Percentiles rank a stretch among this genome's conserved stretches.
phyloP scores from a whole-genome alignment of 495 filamentous ascomycete genomes.

The Neurospora sp. region DNA sequence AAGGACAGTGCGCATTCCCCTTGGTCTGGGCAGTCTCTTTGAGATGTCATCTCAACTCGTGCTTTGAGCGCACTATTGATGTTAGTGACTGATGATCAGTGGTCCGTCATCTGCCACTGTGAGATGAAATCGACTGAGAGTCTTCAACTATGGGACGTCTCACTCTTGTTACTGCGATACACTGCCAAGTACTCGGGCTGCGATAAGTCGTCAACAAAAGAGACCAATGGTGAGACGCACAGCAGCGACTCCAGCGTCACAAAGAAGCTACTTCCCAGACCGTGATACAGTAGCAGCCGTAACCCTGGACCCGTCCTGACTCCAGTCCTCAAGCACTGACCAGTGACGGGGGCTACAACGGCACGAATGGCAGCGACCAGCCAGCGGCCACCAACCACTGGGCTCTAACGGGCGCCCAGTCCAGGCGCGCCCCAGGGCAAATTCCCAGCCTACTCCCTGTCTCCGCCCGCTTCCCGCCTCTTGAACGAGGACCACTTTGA shows the following conservation, averaged over 20 bases:
- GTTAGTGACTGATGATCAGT: not conserved
- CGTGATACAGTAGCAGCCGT: not conserved
- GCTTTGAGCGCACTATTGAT: not conserved
- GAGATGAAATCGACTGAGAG: not conserved
- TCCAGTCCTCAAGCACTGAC: not conserved
- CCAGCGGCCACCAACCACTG: not conserved
- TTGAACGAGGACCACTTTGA: not conserved
- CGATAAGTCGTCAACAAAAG: not conserved
- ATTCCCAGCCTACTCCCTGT: not conserved
- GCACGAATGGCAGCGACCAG: not conserved
- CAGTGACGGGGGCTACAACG: not conserved
- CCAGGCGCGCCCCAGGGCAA: not conserved
- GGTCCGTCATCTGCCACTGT: not conserved
- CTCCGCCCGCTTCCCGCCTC: not conserved
- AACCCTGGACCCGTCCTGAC: not conserved
- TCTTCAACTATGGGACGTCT: not conserved
- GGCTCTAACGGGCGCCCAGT: not conserved
- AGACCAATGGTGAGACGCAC: not conserved
- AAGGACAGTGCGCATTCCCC: not conserved
- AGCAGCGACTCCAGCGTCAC: not conserved
- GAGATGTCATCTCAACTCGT: not conserved
- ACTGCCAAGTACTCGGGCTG: not conserved
- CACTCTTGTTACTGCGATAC: not conserved
- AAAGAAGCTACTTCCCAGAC: not conserved
- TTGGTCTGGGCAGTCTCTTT: not conserved